phyloP scores from a whole-genome alignment of 495 filamentous ascomycete genomes.

The Tuber brumale region DNA sequence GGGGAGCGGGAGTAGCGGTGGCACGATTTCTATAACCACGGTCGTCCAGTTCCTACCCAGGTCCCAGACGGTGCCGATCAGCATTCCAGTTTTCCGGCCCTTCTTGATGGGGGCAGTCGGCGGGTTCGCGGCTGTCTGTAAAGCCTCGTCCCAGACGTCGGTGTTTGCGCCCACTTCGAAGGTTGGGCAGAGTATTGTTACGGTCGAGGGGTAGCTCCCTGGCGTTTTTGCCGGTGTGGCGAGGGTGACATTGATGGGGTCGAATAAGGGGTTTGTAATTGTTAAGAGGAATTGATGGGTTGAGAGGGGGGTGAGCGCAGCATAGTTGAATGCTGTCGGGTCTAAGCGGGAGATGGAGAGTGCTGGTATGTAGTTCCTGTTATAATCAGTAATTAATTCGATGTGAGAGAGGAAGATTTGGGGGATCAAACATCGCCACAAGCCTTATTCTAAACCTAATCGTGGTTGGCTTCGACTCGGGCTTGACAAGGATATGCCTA shows the following conservation, averaged over 20 bases:
- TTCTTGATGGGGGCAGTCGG: slow-evolving; percentile 41
- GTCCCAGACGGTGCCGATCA: slow-evolving; percentile 93
- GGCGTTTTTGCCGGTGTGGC: slow-evolving; percentile 77
- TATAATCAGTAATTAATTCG: slow-evolving; percentile 30
- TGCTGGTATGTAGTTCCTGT: slow-evolving; percentile 70
- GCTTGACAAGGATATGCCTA: slow-evolving; percentile 90
- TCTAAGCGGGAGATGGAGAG: slow-evolving; percentile 63
- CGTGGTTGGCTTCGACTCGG: slow-evolving; percentile 78
- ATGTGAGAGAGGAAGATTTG: slow-evolving; percentile 64
- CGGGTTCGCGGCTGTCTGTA: slow-evolving; percentile 46
- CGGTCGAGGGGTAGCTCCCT: slow-evolving; percentile 65
- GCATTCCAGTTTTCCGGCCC: slow-evolving; percentile 56
- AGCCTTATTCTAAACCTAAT: slow-evolving; percentile 85
- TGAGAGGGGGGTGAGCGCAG: slow-evolving; percentile 56
- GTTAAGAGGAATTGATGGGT: slow-evolving; percentile 80
- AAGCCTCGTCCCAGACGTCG: slow-evolving; percentile 91
- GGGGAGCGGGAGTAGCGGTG: slow-evolving; percentile 50
- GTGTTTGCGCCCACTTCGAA: slow-evolving; percentile 93
- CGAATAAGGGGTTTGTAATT: slow-evolving; percentile 89
- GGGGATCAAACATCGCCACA: slow-evolving; percentile 56
- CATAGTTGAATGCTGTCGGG: slow-evolving; percentile 42
- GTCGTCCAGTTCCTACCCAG: slow-evolving; percentile 89
- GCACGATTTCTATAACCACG: slow-evolving; percentile 84
- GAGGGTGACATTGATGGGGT: slow-evolving; percentile 75
- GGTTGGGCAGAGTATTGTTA: slow-evolving; percentile 88